phyloP scores from a whole-genome alignment of 2,329 filamentous ascomycete species.

The Juglanconis sp. region DNA sequence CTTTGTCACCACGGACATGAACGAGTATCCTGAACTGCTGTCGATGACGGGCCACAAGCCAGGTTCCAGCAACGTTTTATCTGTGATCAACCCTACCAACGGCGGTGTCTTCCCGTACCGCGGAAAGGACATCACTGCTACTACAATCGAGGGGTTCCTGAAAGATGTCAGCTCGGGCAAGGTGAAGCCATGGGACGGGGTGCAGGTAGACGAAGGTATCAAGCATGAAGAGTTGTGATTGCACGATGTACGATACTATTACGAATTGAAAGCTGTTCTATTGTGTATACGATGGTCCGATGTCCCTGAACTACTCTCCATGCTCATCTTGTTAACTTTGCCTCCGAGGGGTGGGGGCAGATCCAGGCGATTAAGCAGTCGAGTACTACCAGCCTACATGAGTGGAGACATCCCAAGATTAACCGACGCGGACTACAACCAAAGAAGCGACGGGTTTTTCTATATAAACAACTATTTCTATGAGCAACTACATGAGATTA shows the following conservation, averaged over 20 bases:
- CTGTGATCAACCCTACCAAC: slow-evolving; percentile 42
- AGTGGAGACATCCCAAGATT: too few species aligned
- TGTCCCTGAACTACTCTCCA: too few species aligned
- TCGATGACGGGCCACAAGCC: slow-evolving; percentile 34
- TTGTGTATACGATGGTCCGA: background rate
- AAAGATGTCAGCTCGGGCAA: slow-evolving; percentile 41
- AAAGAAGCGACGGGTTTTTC: too few species aligned
- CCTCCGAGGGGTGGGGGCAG: too few species aligned
- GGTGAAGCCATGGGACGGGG: slow-evolving; percentile 34
- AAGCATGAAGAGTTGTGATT: slow-evolving; percentile 20
- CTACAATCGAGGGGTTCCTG: slow-evolving; percentile 40
- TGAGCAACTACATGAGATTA: too few species aligned
- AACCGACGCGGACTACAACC: too few species aligned
- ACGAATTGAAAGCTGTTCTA: background rate
- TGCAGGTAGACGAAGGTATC: background rate
- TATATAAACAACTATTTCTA: too few species aligned
- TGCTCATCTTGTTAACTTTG: too few species aligned
- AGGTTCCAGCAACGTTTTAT: slow-evolving; percentile 31
- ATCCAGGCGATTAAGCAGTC: too few species aligned
- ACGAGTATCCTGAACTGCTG: slow-evolving; percentile 43
- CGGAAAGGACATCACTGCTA: slow-evolving; percentile 28
- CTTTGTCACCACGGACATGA: slow-evolving; percentile 45
- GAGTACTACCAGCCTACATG: too few species aligned
- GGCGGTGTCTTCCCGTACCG: slow-evolving; percentile 42
- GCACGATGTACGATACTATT: background rate